Evolutionary conservation across 192 early-diverging fungal genomes (phyloP).

Genomic region (Martensiomyces pterosporus): DNA sequence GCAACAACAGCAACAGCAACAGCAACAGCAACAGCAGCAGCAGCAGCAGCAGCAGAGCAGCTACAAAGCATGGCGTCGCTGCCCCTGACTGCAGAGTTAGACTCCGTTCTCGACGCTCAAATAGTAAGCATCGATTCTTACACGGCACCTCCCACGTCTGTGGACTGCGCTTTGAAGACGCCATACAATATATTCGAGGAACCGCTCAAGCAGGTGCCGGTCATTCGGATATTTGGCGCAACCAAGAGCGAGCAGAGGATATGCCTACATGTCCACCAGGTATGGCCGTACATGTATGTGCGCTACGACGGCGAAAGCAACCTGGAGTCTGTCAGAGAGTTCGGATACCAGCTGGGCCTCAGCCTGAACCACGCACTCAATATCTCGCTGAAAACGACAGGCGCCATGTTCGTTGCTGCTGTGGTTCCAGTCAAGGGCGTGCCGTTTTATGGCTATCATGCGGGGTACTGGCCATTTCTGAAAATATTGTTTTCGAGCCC

Average conservation of each 20-base stretch:
- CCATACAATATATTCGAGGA: conserved; percentile 34
- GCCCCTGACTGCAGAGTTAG: background rate
- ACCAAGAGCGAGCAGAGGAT: conserved; percentile 65
- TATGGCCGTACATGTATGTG: conserved; percentile 79
- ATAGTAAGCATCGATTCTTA: conserved; percentile 67
- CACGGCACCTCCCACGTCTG: conserved; percentile 25
- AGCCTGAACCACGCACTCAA: conserved; percentile 70
- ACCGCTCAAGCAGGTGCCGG: conserved; percentile 39
- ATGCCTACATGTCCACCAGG: conserved; percentile 82
- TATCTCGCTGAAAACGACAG: conserved; percentile 36
- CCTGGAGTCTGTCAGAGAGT: conserved; percentile 17
- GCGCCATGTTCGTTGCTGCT: conserved; percentile 52
- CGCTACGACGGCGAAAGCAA: conserved; percentile 48
- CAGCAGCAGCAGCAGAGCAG: too few species aligned
- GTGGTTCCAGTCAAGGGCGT: conserved; percentile 72
- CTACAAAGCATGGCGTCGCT: too few species aligned
- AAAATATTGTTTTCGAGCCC: conserved; percentile 75
- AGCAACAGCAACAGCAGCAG: too few species aligned
- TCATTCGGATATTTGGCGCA: conserved; percentile 78
- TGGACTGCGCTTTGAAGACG: conserved; percentile 14
- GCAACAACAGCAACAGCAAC: too few species aligned
- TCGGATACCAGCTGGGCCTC: conserved; percentile 23
- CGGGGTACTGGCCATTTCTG: conserved; percentile 63
- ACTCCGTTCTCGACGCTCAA: conserved; percentile 40
- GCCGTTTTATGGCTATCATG: conserved; percentile 85